Evolutionary conservation across 305 asterid genomes (phyloP), one percentile per base, ranked within the genome.

Genomic region (Fraxinus ornus): DNA sequence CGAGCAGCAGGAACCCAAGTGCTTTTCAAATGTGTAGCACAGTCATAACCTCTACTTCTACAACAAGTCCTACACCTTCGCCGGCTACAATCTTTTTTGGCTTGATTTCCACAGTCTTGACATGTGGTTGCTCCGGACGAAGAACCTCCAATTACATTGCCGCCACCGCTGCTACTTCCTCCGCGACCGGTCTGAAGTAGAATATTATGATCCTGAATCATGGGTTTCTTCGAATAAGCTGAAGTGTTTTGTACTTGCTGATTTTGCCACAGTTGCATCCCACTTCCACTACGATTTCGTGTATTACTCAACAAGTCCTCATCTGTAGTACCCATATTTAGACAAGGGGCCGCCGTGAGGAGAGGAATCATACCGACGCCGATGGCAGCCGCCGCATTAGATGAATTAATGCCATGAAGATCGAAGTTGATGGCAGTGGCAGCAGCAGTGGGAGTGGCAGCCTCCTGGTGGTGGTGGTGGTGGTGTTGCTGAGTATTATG

Each of bases 1-100:
- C 97, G 90, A 0, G 95, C 85, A 1, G 94, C 97, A 0, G 96
- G 94, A n/a, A 93, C 96, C 97, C 97, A 93, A 2, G 97, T 93
- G 87, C 97, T 92, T 37, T 90, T 93, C 21, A 93, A 88, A 83
- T 93, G 97, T 0, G 97, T 93, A 1, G 87, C 21, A 44, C 97
- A 93, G 15, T 90, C 92, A 62, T 86, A 87, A 22, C 95, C 95
- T 82, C 97, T 83, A 78, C 93, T 93, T 68, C 89, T 90, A 13
- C 97, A 93, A 52, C 97, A 93, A 68, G 95, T 89, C 73, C 97
- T 84, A 52, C 97, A 92, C 60, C 97, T 87, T 44, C 90, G 72
- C 76, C 89, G 91, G 7, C 79, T 10, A 44, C 97, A 92, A 80
- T 91, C 95, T 76, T 91, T 92, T 78, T 92, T 92, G 1, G 97